A percentile compares a stretch with the other conserved stretches of the same genome.
phyloP scores from a whole-genome alignment of 23 red algal genomes.

The Gracilaria caudata region DNA sequence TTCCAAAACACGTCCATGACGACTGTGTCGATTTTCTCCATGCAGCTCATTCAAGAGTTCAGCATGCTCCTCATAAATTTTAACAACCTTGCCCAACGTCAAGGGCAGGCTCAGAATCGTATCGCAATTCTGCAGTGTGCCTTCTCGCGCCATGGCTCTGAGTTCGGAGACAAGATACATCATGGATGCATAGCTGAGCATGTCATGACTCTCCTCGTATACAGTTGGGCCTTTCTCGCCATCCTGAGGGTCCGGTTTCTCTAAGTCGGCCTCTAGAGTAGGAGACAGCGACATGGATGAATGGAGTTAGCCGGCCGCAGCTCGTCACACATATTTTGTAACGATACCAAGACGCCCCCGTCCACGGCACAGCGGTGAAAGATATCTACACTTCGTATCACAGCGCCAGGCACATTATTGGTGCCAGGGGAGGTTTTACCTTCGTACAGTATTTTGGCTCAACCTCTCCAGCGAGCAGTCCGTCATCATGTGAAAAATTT shows the following conservation, averaged over 20 bases:
- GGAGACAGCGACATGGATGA: neutral
- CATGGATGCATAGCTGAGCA: neutral
- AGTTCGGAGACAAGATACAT: neutral
- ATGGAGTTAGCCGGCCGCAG: too few relatives aligned
- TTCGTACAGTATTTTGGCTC: too few relatives aligned
- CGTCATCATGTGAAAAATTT: too few relatives aligned
- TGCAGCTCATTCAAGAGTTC: neutral
- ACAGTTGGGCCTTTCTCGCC: neutral
- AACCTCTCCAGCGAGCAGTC: too few relatives aligned
- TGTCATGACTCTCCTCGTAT: neutral
- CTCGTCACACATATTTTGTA: too few relatives aligned
- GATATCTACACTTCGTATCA: too few relatives aligned
- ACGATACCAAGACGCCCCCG: too few relatives aligned
- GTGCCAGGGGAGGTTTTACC: too few relatives aligned
- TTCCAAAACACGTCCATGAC: neutral
- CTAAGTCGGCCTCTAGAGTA: neutral
- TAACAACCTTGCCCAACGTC: neutral
- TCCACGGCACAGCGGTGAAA: too few relatives aligned
- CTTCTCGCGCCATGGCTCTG: neutral
- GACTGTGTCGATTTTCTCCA: neutral
- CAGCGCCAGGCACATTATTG: too few relatives aligned
- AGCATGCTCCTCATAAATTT: neutral
- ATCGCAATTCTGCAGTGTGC: neutral
- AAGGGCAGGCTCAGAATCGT: neutral
- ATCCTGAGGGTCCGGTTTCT: neutral